Evolutionary conservation across 495 filamentous ascomycete genomes (phyloP), one percentile per base, ranked within the genome.

Genomic region (Xylaria bambusicola): DNA sequence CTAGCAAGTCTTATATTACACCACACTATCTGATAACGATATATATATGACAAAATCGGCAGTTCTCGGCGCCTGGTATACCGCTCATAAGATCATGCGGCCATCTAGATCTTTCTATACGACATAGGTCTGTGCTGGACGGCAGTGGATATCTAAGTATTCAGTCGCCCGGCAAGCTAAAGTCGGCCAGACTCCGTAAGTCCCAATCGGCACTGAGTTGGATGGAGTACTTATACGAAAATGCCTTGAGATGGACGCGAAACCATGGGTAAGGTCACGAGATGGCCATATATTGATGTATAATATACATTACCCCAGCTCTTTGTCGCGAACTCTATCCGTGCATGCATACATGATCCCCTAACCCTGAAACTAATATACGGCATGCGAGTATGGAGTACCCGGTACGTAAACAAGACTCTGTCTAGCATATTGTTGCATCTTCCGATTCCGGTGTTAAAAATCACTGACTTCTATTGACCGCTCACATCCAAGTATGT

Each of bases 41-140:
- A 15, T 23, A 41, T 29, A 35, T 33, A 27, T 41, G 13, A 29
- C 7, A 41, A 3, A 29, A 21, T 53, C 50, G 29, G 50, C 23
- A 12, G 33, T 18, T 44, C 52, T 54, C 52, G 52, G 52, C 52
- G 31, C 36, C 44, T 44, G 17, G 31, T 44, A 42, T 31, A 29
- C 24, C 26, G 26, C 5, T 15, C 3, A n/a, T 44, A n/a, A 31
- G 42, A 29, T 31, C 29, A 23, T 31, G 17, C 29, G 15, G 9
- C 24, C 17, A 20, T 15, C 26, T 44, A 6, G 9, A n/a, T 17
- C 20, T 44, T 17, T 10, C 13, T 21, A 7, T 20, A 21, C 44
- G 17, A 29, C 26, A 7, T 18, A 7, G 51, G 38, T 31, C 38
- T 31, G 51, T 35, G 21, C 38, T 24, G 5, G 21, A 29, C 38